phyloP scores from a whole-genome alignment of 78 protist genomes.

The Dictyostelium brefeldianum region DNA sequence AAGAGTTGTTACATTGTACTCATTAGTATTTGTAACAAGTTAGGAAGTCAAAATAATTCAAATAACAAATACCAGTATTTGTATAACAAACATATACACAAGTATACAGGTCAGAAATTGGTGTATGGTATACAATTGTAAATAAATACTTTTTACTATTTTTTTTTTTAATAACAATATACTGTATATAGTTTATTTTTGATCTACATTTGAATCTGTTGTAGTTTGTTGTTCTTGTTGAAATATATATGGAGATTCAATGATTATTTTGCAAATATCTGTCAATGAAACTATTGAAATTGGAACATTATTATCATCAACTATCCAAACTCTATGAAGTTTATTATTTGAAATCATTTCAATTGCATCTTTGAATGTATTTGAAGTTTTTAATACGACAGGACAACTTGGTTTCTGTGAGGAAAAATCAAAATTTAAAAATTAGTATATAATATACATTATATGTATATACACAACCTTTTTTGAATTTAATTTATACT shows the following conservation, averaged over 20 bases:
- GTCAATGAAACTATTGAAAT: conserved; percentile 47
- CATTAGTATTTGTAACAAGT: neutral
- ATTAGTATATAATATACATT: too few relatives aligned
- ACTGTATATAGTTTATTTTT: neutral
- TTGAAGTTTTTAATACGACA: neutral
- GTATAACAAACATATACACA: neutral
- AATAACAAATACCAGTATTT: too few relatives aligned
- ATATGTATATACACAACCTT: too few relatives aligned
- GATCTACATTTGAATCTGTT: neutral
- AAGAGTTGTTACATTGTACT: neutral
- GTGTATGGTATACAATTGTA: neutral
- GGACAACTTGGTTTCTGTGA: conserved; percentile 42
- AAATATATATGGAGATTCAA: conserved; percentile 15
- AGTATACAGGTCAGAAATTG: too few relatives aligned
- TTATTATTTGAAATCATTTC: conserved; percentile 13
- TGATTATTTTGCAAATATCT: conserved; percentile 41
- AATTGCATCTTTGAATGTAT: conserved; percentile 57
- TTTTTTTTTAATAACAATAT: too few relatives aligned
- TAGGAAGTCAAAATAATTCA: too few relatives aligned
- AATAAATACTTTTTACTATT: neutral
- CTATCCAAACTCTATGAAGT: conserved; percentile 66
- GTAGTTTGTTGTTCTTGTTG: neutral
- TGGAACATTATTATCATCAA: conserved; percentile 25
- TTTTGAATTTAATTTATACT: neutral
- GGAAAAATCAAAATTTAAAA: neutral